Evolutionary conservation across 1,284 basidiomycete species (phyloP), one percentile per base, ranked within the genome.

Genomic region (Puccinia novopanici): DNA sequence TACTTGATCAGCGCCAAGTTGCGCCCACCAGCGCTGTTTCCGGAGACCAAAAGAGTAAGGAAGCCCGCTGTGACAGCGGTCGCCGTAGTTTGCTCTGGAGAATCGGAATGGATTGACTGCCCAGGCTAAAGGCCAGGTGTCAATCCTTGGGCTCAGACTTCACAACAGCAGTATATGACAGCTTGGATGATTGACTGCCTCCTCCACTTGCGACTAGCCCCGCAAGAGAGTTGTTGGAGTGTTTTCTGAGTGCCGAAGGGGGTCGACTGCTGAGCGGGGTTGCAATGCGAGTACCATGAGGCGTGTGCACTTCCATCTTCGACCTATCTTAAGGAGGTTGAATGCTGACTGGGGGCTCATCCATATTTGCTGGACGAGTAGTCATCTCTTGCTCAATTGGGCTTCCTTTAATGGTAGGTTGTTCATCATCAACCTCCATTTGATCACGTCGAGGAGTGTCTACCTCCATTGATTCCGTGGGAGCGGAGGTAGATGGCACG

Each of bases 121-220:
- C 93, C 89, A 98, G 92, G n/a, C 90, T 92, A 86, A 99, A 99
- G 85, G 95, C 92, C 67, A 99, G 89, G 85, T 99, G 95, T 94
- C 95, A 99, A 84, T 99, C 95, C 30, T 89, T 90, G 0, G 95
- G 93, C 84, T 93, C 93, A 1, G 93, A 88, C 87, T 96, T 98
- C 82, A 98, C 88, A 4, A 94, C 95, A 0, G 94, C 91, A 24
- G 97, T 95, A 85, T 99, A 99, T 0, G 96, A 98, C 0, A 89
- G 83, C 80, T 81, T 84, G 19, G 83, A 80, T 4, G 82, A 79
- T 55, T 59, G 40, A 45, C 57, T 71, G 40, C 37, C 63, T 37
- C 37, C 22, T 81, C 74, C 17, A 81, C 83, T 57, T 81, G 72
- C 71, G 80, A 82, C 27, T 80, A 75, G 4, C 59, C 82, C n/a